phyloP scores from a whole-genome alignment of 371 early-diverging fungal genomes.

The Mortierella sp. region DNA sequence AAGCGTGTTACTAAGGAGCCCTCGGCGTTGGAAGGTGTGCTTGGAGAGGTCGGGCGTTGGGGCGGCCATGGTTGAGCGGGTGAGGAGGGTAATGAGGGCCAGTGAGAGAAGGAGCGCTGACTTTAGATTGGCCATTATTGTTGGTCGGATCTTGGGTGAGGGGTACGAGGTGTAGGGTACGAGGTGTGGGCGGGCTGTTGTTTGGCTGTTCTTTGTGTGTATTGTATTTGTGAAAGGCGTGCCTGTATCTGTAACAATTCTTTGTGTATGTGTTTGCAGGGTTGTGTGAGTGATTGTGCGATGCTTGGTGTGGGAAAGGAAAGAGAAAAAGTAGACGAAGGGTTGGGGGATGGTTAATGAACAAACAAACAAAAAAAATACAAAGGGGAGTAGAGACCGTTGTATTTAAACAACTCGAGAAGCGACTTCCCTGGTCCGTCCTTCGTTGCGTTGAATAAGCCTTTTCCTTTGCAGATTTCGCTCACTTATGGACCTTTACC shows the following conservation, averaged over 20 bases:
- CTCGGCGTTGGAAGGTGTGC: background rate
- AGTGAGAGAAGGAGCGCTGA: background rate
- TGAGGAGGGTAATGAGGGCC: background rate
- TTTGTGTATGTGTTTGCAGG: too few relatives aligned
- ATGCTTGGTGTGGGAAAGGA: background rate
- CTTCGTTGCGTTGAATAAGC: background rate
- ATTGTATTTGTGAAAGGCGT: too few relatives aligned
- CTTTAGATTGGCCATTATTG: background rate
- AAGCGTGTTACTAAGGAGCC: background rate
- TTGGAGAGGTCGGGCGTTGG: background rate
- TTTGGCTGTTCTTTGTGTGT: too few relatives aligned
- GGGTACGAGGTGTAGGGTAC: too few relatives aligned
- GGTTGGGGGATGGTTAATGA: background rate
- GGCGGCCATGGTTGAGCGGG: background rate
- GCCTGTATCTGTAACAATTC: too few relatives aligned
- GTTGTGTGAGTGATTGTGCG: background rate
- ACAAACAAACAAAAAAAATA: background rate
- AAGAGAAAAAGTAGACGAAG: background rate
- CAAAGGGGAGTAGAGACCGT: background rate
- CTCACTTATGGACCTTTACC: background rate
- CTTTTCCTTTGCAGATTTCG: background rate
- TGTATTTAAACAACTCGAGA: background rate
- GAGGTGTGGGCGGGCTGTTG: too few relatives aligned
- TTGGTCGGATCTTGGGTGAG: too few relatives aligned
- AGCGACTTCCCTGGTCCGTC: too few relatives aligned